Evolutionary conservation across 2,329 filamentous ascomycete species (phyloP), one percentile per base, ranked within the genome.

Genomic region (Aspergillus vadensis): DNA sequence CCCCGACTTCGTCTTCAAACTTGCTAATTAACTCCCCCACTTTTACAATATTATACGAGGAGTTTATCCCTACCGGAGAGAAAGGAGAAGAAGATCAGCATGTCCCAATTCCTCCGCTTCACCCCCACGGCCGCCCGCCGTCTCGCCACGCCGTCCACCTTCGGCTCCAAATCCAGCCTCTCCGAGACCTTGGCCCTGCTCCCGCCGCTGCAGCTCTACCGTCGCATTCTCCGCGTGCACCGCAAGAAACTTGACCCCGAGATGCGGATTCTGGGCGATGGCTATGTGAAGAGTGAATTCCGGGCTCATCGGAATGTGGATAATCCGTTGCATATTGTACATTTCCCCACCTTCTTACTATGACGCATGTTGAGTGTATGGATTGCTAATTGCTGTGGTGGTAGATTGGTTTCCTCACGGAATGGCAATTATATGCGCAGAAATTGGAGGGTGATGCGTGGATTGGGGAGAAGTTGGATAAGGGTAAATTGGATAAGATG

Each of bases 401-500:
- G 27, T 66, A 96, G 92, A 92, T 98, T 69, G 95, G 94, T 1
- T 99, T 99, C 76, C 82, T 99, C 68, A 94, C 91, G 0, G 93
- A 98, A 76, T 99, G 94, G 94, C 95, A 99, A 76, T 80, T 91
- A 55, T 99, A 98, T 73, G 93, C 92, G 2, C 94, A 99, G 74
- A 88, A 92, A 73, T 80, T 99, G 15, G 94, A 98, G 72, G 94
- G 93, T 0, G 89, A 96, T 56, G 76, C 83, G 0, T 98, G 95
- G 95, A 83, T 85, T 61, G 94, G 89, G 1, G 91, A 91, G 65
- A 94, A 89, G 74, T 83, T 98, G 74, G 94, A 98, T 65, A 86
- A 86, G 67, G 82, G 80, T 0, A 97, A 97, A 77, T 81, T 98
- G 58, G 88, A 92, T 62, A 97, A 97, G 78, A 91, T 98, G 92